Base-by-base conservation (phyloP, 2,329 filamentous ascomycete species). In the Madurella mycetomatis region DNA sequence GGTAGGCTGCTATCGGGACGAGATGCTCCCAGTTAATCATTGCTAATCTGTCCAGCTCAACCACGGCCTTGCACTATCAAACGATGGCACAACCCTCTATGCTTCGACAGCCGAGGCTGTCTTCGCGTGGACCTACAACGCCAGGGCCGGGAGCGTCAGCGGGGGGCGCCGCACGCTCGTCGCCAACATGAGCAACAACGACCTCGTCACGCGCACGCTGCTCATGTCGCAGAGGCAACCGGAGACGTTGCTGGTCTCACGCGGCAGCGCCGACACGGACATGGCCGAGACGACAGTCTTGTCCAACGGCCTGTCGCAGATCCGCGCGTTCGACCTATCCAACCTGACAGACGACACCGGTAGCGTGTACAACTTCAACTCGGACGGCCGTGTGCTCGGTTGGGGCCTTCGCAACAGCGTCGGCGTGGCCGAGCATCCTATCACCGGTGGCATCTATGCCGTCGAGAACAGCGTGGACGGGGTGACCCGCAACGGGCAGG, bases 341-440 rank as follows among this genome's bases (percentile, higher is more conserved):
- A 58, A 67, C 42, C 54, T 74, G 25, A 53, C 61, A 52, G 25
- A 61, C 25, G 12, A 61, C 25, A 12, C 63, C 16, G 54, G 60
- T 43, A 52, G 61, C 4, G 61, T 74, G 0, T 73, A 72, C 62
- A 70, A 81, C 56, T 83, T 76, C 45, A 73, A 77, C 37, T 60
- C 70, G 69, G 60, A 81, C 13, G 80, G 80, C 2, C 60, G 66
- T 12, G 62, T 80, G 0, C 68, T 83, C 2, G 80, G 85, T 15
- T 90, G 86, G 86, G 87, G 87, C 11, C 73, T 91, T 49, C 77
- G 86, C 39, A 90, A 90, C 67, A 84, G 84, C 1, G 86, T 89
- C 4, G 87, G 86, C 9, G 71, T 90, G 4, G 84, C 74, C n/a
- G 85, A 87, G 67, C 76, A 88, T 51, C 78, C 77, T 1, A 54